Percentiles rank a stretch among this genome's conserved stretches.
Evolutionary conservation across 768 basidiomycete genomes (phyloP).

Genomic region (Porphyrellus cyaneotinctus): DNA sequence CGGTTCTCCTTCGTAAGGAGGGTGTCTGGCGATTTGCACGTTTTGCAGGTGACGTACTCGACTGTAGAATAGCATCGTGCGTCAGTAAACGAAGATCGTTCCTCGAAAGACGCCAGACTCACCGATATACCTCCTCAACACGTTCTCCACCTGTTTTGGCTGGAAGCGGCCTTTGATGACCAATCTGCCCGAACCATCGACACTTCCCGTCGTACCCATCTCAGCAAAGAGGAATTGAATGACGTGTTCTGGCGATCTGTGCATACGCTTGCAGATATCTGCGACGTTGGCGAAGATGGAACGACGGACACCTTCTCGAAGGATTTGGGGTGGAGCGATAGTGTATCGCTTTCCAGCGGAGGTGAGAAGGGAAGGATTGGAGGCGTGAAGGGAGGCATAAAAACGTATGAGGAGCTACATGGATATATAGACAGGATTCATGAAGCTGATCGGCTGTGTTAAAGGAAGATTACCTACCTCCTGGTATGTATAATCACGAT

Average conservation of each 20-base stretch:
- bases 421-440: not conserved
- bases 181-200: conserved; percentile 86
- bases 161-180: conserved; percentile 98
- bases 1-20: conserved; percentile 96
- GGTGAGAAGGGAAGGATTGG: conserved; percentile 86
- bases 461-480: conserved; percentile 55
- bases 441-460: not conserved
- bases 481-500: conserved; percentile 93
- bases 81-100: not conserved
- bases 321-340: conserved; percentile 91
- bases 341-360: conserved; percentile 92
- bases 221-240: conserved; percentile 97
- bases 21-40: conserved; percentile 98
- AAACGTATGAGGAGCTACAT: conserved; percentile 86
- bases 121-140: conserved; percentile 95
- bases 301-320: conserved; percentile 96
- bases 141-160: conserved; percentile 97
- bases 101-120: conserved; percentile 27
- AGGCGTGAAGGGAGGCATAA: conserved; percentile 85
- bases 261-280: conserved; percentile 99
- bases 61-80: conserved; percentile 42
- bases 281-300: conserved; percentile 94
- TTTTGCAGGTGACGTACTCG: conserved; percentile 99
- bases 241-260: conserved; percentile 95
- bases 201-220: conserved; percentile 95